phyloP scores from a whole-genome alignment of 2,329 filamentous ascomycete species.

The Penicillium sp. region DNA sequence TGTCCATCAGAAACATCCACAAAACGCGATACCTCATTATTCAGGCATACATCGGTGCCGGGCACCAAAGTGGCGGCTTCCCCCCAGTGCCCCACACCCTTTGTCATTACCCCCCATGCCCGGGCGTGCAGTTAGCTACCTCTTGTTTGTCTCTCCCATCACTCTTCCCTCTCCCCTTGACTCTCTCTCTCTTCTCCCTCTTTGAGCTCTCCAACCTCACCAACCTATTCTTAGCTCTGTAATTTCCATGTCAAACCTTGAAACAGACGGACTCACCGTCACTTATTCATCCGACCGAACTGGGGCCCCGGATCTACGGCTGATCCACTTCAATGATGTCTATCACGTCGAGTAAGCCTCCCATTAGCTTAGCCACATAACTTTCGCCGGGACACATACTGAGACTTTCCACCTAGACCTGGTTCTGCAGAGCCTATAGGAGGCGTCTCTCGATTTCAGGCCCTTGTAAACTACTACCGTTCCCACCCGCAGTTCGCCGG shows the following conservation, averaged over 20 bases:
- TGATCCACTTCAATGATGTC: slow-evolving; percentile 90
- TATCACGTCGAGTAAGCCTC: slow-evolving; percentile 70
- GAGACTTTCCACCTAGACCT: slow-evolving; percentile 40
- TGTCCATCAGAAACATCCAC: neutral
- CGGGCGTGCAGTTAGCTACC: no score
- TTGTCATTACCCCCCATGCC: neutral
- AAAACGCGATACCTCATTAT: slow-evolving; percentile 1
- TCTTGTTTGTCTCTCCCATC: slow-evolving; percentile 12
- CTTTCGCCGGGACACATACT: neutral
- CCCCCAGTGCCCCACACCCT: no score
- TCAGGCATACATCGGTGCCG: slow-evolving; percentile 13
- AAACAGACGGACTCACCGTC: slow-evolving; percentile 38
- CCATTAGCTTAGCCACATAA: neutral
- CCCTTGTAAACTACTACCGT: slow-evolving; percentile 71
- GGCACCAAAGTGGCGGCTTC: slow-evolving; percentile 1
- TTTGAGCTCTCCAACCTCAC: neutral
- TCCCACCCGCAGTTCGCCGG: slow-evolving; percentile 56
- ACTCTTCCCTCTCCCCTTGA: neutral
- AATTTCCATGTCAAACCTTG: slow-evolving; percentile 28
- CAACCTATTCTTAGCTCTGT: neutral
- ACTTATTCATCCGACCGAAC: slow-evolving; percentile 44
- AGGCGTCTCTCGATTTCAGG: slow-evolving; percentile 76
- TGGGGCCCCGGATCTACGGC: slow-evolving; percentile 65
- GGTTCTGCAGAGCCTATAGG: slow-evolving; percentile 77
- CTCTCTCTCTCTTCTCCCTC: neutral